These are phyloP conservation scores for Fusarium sp. DNA, from an alignment of 2,329 filamentous ascomycete genomes.

Conservation along the genomic window DNA sequence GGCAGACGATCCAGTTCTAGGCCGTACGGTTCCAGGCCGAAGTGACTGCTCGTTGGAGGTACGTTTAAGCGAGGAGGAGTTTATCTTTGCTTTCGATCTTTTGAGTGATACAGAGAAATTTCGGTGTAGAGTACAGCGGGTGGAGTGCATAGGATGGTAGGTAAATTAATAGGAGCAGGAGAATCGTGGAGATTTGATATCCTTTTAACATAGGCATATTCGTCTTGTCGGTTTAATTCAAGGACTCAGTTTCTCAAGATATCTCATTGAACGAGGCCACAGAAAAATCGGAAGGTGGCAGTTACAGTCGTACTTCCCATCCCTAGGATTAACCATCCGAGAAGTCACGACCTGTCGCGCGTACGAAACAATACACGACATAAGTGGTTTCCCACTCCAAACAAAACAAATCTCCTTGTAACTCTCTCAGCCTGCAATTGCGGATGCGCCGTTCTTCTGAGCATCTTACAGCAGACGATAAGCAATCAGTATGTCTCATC, in stretches of 20 bases:
- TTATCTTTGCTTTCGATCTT: neutral
- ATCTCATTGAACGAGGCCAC: neutral
- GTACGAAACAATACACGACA: slow-evolving; percentile 22
- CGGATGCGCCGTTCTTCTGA: neutral
- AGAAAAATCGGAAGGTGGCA: slow-evolving; percentile 7
- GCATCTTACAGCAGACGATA: neutral
- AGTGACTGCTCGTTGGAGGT: neutral
- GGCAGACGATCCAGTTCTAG: slow-evolving; percentile 11
- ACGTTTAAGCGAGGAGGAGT: neutral
- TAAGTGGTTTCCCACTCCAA: neutral
- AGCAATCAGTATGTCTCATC: neutral
- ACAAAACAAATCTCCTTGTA: neutral
- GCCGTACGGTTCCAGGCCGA: neutral
- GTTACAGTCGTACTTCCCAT: slow-evolving; percentile 4
- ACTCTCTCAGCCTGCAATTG: neutral
- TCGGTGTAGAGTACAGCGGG: slow-evolving; percentile 8
- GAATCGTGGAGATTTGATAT: neutral
- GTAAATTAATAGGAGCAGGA: slow-evolving; percentile 2
- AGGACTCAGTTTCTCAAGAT: neutral
- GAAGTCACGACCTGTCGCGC: slow-evolving; percentile 23
- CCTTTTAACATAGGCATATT: neutral
- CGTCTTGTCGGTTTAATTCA: neutral
- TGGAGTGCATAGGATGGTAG: neutral
- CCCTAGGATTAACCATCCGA: neutral
- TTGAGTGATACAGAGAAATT: slow-evolving; percentile 19